phyloP scores from a whole-genome alignment of 768 basidiomycete genomes.

The Russula compacta region DNA sequence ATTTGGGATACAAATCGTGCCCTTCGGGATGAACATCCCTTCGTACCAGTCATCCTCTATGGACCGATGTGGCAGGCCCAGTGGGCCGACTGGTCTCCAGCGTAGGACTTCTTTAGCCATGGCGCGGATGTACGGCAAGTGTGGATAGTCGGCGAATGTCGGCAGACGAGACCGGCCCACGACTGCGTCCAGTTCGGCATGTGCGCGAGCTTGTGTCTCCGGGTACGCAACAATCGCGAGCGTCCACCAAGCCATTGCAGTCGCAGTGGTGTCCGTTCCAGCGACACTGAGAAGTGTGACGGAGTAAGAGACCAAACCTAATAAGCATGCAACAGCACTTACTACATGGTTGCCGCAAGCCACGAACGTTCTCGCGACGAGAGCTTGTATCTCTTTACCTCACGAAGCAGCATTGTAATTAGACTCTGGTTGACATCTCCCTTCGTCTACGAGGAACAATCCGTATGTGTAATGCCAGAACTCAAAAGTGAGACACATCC shows the following conservation, averaged over 20 bases:
- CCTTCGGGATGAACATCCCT: too few relatives aligned
- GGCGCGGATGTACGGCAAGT: too few relatives aligned
- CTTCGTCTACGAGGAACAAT: not conserved
- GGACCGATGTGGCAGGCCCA: too few relatives aligned
- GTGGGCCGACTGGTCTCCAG: too few relatives aligned
- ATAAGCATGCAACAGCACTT: not conserved
- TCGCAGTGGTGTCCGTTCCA: not conserved
- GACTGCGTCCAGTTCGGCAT: slow-evolving; percentile 3
- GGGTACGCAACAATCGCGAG: slow-evolving; percentile 1
- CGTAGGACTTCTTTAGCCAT: too few relatives aligned
- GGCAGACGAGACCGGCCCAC: not conserved
- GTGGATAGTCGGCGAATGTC: not conserved
- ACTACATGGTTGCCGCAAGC: slow-evolving; percentile 8
- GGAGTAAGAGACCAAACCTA: not conserved
- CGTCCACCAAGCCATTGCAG: not conserved
- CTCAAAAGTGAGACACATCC: too few relatives aligned
- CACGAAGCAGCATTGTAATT: not conserved
- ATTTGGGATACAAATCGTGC: too few relatives aligned
- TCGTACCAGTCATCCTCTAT: too few relatives aligned
- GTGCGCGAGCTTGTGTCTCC: not conserved
- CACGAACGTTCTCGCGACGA: not conserved
- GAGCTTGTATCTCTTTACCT: not conserved
- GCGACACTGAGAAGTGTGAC: not conserved
- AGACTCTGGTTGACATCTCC: slow-evolving; percentile 1
- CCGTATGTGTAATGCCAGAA: not conserved